Conservation (phyloP, 768 basidiomycete genomes). For the Mrakia hoshinonis region DNA sequence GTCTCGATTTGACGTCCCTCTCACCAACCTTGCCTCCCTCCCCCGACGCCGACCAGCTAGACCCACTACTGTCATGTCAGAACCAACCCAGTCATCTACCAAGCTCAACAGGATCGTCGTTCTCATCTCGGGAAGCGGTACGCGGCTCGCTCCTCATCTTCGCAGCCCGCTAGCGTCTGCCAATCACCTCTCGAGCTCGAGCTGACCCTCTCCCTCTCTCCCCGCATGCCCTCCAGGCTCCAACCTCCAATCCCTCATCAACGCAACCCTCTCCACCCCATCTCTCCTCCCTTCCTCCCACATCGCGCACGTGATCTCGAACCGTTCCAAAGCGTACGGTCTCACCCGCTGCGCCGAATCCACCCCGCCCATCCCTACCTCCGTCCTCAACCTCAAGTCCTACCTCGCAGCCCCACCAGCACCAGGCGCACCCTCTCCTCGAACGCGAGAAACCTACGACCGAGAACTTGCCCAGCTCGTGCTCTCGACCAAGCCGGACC, state of each 20-base stretch:
- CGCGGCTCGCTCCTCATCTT: slow-evolving; percentile 18
- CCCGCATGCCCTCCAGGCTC: slow-evolving; percentile 53
- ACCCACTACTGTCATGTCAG: not conserved
- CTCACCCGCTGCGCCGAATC: slow-evolving; percentile 61
- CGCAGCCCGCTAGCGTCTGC: not conserved
- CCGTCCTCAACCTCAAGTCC: slow-evolving; percentile 72
- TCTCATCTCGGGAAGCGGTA: slow-evolving; percentile 62
- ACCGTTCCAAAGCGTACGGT: slow-evolving; percentile 83
- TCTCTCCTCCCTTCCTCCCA: slow-evolving; percentile 59
- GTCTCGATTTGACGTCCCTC: not conserved
- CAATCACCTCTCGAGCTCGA: not conserved
- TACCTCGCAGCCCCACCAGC: slow-evolving; percentile 53
- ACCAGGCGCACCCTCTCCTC: not conserved
- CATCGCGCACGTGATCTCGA: slow-evolving; percentile 79
- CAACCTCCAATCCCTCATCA: slow-evolving; percentile 92
- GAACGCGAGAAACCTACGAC: slow-evolving; percentile 75
- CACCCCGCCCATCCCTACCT: slow-evolving; percentile 67
- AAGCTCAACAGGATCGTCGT: slow-evolving; percentile 45
- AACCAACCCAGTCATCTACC: not conserved
- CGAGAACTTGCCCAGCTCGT: slow-evolving; percentile 65
- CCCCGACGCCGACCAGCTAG: no score
- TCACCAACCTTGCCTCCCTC: no score
- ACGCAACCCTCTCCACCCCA: slow-evolving; percentile 46
- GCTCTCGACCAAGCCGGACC: slow-evolving; percentile 57
- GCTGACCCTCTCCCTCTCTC: not conserved